These are phyloP conservation scores for Pelargonium cotyledonis DNA, from an alignment of 441 rosid species.

Conservation along the genomic window DNA sequence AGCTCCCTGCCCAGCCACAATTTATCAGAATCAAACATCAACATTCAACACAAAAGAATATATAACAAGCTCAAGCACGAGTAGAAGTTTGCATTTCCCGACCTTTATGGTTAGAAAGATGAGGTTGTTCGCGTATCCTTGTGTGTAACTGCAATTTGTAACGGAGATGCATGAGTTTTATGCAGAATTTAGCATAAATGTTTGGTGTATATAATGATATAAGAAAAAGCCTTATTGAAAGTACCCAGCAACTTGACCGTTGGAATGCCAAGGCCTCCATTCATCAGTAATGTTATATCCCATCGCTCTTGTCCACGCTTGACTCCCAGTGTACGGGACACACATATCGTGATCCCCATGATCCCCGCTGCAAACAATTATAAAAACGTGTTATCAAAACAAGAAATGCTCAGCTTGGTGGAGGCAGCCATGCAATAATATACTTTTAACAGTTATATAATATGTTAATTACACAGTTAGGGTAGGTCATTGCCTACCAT, in stretches of 20 bases:
- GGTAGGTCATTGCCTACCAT: too few relatives aligned
- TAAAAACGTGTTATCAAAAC: not conserved
- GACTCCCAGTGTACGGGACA: constrained; percentile 77
- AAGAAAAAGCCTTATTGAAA: too few relatives aligned
- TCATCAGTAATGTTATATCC: constrained; percentile 63
- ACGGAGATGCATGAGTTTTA: too few relatives aligned
- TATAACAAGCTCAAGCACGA: too few relatives aligned
- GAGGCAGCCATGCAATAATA: too few relatives aligned
- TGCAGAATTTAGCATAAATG: too few relatives aligned
- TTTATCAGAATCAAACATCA: not conserved
- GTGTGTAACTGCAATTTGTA: not conserved
- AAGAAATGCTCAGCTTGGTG: not conserved
- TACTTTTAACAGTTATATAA: too few relatives aligned
- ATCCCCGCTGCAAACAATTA: constrained; percentile 32
- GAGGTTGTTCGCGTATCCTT: not conserved
- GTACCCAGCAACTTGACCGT: constrained; percentile 72
- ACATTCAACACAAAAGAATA: not conserved
- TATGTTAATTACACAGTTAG: too few relatives aligned
- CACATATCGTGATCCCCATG: constrained; percentile 94
- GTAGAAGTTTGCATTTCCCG: too few relatives aligned
- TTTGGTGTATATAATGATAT: too few relatives aligned
- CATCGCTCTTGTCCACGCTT: constrained; percentile 85
- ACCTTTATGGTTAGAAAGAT: not conserved
- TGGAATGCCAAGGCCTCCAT: constrained; percentile 77
- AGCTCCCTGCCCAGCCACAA: constrained; percentile 48